Conservation (phyloP, 345 rosid genomes). For the Sonneratia caseolaris region DNA sequence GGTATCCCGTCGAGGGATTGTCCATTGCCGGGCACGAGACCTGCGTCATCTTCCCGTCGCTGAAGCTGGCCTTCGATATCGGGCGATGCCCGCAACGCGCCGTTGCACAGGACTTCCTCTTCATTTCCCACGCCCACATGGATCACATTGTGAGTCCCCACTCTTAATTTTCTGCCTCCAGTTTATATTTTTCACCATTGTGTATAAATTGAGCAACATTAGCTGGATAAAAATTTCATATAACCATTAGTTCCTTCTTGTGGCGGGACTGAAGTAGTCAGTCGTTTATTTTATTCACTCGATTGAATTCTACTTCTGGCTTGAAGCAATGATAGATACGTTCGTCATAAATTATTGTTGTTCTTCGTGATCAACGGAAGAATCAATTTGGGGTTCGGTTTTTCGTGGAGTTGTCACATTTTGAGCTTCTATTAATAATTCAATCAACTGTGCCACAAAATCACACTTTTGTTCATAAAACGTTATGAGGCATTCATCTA, state of each 20-base stretch:
- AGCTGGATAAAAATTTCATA: no score
- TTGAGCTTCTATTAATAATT: neutral
- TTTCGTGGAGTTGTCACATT: neutral
- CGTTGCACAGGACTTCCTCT: slow-evolving; percentile 76
- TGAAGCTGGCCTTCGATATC: slow-evolving; percentile 72
- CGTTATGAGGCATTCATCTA: neutral
- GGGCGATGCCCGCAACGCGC: slow-evolving; percentile 95
- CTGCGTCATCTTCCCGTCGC: slow-evolving; percentile 77
- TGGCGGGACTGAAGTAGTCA: no score
- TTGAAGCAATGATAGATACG: neutral
- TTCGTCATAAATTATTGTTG: neutral
- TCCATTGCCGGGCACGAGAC: slow-evolving; percentile 95
- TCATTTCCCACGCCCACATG: slow-evolving; percentile 93
- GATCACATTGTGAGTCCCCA: slow-evolving; percentile 69
- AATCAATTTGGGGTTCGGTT: neutral
- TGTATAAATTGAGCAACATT: no score
- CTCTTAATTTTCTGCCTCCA: neutral
- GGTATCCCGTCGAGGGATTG: slow-evolving; percentile 69
- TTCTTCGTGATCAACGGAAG: neutral
- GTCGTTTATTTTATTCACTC: no score
- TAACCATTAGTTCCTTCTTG: no score
- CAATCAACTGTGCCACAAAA: neutral
- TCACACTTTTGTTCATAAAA: neutral
- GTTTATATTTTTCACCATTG: neutral
- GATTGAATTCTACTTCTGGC: no score